Percentiles rank a stretch among this genome's conserved stretches.
phyloP scores from a whole-genome alignment of 371 early-diverging fungal genomes.

The Haplosporangium sp. region DNA sequence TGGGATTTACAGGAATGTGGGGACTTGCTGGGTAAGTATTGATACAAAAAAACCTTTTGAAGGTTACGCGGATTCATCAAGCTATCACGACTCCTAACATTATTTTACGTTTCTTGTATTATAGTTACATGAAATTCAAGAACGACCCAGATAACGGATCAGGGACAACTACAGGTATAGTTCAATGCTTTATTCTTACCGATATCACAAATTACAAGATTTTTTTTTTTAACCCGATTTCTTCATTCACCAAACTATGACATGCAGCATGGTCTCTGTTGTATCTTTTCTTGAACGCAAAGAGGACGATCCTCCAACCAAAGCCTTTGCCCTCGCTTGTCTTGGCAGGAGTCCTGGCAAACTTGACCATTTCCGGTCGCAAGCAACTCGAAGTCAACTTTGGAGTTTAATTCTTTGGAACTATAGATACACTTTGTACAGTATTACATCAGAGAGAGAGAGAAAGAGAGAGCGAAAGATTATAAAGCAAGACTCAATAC shows the following conservation, averaged over 20 bases:
- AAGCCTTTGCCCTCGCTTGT: conserved; percentile 45
- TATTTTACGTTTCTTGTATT: not conserved
- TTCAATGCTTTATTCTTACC: too few species aligned
- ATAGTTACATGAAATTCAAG: conserved; percentile 48
- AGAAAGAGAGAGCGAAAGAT: too few species aligned
- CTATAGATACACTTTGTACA: not conserved
- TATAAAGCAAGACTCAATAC: too few species aligned
- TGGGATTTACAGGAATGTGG: conserved; percentile 48
- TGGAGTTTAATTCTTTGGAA: conserved; percentile 21
- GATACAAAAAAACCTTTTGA: too few species aligned
- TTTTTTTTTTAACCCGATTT: too few species aligned
- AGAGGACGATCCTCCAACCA: conserved; percentile 40
- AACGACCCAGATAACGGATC: conserved; percentile 51
- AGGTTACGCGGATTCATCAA: not conserved
- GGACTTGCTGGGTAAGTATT: conserved; percentile 37
- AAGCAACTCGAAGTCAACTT: conserved; percentile 46
- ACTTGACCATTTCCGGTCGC: conserved; percentile 51
- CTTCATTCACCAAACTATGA: too few species aligned
- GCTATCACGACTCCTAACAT: too few species aligned
- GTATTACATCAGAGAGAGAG: not conserved
- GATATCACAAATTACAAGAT: too few species aligned
- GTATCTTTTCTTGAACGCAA: conserved; percentile 45
- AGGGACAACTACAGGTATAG: conserved; percentile 49
- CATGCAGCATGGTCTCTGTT: conserved; percentile 44
- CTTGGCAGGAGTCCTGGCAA: conserved; percentile 36